Conservation (phyloP, 257 asterid species). For the Haberlea rhodopensis region DNA sequence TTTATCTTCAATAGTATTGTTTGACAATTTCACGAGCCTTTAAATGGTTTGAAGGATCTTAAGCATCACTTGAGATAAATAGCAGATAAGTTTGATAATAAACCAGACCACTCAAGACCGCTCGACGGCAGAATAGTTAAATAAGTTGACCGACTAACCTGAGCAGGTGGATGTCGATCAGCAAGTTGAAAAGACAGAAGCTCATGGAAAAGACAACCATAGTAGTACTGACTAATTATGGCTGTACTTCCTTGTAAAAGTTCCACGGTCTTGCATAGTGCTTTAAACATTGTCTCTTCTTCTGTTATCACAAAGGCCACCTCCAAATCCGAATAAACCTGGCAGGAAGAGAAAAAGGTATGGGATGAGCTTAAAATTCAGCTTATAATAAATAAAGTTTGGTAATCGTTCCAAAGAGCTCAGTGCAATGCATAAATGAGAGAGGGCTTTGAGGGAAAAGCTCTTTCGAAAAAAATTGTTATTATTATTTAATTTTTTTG, state of each 20-base stretch:
- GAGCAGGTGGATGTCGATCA: constrained; percentile 78
- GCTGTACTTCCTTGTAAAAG: constrained; percentile 94
- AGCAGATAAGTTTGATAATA: neutral
- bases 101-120: neutral
- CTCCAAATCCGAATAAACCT: constrained; percentile 95
- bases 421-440: neutral
- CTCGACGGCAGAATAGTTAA: neutral
- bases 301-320: constrained; percentile 95
- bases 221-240: constrained; percentile 88
- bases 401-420: constrained; percentile 3
- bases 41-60: neutral
- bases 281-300: constrained; percentile 61
- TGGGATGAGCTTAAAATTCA: constrained; percentile 9
- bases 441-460: neutral
- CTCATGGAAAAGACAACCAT: constrained; percentile 91
- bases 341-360: constrained; percentile 22
- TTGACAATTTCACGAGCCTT: neutral
- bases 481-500: too few species aligned
- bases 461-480: neutral
- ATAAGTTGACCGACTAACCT: constrained; percentile 47
- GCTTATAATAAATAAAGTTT: constrained; percentile 1
- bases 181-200: constrained; percentile 95
- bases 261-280: too few species aligned
- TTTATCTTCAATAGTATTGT: neutral
- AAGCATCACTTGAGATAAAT: too few species aligned